These are phyloP conservation scores for Tricholoma sp. DNA, from an alignment of 768 basidiomycete genomes.

Conservation along the genomic window DNA sequence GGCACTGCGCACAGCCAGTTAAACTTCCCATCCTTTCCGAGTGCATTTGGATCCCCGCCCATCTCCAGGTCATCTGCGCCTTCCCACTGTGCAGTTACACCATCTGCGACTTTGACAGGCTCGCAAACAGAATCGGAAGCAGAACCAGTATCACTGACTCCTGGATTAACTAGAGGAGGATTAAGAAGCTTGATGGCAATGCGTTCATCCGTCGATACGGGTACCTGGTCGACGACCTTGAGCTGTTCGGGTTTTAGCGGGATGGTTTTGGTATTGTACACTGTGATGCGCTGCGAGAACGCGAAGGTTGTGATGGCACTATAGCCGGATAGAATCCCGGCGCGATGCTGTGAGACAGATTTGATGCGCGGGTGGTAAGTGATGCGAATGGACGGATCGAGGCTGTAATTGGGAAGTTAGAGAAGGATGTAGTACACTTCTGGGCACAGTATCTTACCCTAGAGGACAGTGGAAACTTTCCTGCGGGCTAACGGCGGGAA, in stretches of 20 bases:
- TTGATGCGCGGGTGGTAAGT: slow-evolving; percentile 34
- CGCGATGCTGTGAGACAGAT: slow-evolving; percentile 19
- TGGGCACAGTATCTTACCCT: slow-evolving; percentile 7
- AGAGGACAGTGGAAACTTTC: slow-evolving; percentile 27
- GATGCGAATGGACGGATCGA: slow-evolving; percentile 35
- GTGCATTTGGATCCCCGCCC: neutral
- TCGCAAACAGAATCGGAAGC: neutral
- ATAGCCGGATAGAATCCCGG: neutral
- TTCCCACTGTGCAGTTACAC: slow-evolving; percentile 6
- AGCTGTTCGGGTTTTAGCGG: slow-evolving; percentile 5
- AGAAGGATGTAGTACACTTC: neutral
- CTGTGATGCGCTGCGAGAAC: slow-evolving; percentile 12
- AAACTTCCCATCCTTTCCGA: neutral
- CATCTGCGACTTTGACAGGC: neutral
- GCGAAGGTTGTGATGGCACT: slow-evolving; percentile 1
- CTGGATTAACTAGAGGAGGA: neutral
- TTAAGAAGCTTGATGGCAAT: slow-evolving; percentile 1
- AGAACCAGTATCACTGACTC: neutral
- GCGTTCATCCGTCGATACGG: slow-evolving; percentile 3
- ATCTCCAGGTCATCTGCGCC: neutral
- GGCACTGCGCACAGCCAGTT: neutral
- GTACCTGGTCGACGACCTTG: slow-evolving; percentile 12
- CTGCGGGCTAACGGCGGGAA: slow-evolving; percentile 22
- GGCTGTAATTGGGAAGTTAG: slow-evolving; percentile 14
- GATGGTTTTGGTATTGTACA: slow-evolving; percentile 12